These are phyloP conservation scores for Myxozyma mucilagina DNA, from an alignment of 805 yeast genomes.

Conservation along the genomic window DNA sequence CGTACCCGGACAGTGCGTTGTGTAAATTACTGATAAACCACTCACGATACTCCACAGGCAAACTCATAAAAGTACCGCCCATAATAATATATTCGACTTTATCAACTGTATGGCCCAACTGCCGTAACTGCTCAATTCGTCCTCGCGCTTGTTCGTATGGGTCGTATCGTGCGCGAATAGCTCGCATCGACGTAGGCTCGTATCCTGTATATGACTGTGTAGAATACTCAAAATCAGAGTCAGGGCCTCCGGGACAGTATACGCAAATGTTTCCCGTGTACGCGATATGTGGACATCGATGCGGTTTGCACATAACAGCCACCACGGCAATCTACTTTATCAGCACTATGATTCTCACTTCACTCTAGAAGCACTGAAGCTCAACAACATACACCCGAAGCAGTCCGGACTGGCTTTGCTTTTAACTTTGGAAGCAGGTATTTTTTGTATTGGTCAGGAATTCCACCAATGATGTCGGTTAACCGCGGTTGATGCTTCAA, in stretches of 20 bases:
- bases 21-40: conserved; percentile 84
- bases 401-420: conserved; percentile 99
- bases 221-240: conserved; percentile 94
- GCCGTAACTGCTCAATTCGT: conserved; percentile 91
- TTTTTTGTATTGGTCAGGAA: conserved; percentile 93
- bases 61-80: conserved; percentile 99
- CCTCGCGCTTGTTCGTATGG: conserved; percentile 99
- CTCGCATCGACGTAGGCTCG: conserved; percentile 98
- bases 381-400: conserved; percentile 60
- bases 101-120: conserved; percentile 93
- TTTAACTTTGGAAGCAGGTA: conserved; percentile 87
- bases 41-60: conserved; percentile 87
- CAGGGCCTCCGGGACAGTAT: conserved; percentile 98
- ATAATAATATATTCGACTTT: conserved; percentile 96
- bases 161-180: conserved; percentile 97
- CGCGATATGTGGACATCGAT: conserved; percentile 98
- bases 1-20: conserved; percentile 91
- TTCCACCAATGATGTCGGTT: conserved; percentile 90
- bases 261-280: conserved; percentile 98
- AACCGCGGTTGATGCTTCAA: conserved; percentile 89
- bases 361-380: not conserved
- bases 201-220: conserved; percentile 98
- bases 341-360: not conserved
- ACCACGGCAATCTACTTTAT: conserved; percentile 76
- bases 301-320: conserved; percentile 99